Base-by-base conservation (phyloP, 78 protist species). In the Creolimax fragrantissima region DNA sequence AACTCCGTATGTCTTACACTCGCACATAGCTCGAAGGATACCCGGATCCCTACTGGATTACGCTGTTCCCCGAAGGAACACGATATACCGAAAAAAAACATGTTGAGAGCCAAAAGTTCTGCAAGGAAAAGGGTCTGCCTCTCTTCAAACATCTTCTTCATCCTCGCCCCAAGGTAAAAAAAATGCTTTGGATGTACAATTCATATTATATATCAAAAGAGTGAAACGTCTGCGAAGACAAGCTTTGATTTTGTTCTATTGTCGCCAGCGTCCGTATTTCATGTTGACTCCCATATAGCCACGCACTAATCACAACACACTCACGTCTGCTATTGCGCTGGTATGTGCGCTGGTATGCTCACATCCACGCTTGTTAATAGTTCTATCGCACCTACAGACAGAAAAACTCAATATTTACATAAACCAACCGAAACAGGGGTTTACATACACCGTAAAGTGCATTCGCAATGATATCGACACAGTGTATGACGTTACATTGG, bases 1-100 rank as follows among this genome's bases (percentile, higher is more conserved):
- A n/a, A n/a, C n/a, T n/a, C n/a, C n/a, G n/a, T n/a, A n/a, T n/a
- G n/a, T n/a, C n/a, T n/a, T n/a, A n/a, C n/a, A n/a, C n/a, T n/a
- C n/a, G n/a, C n/a, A n/a, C 74, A 35, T 5, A 45, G 44, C 92
- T 90, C 4, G 24, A 58, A 37, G 92, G 66, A 35, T 90, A 74
- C 85, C 92, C 92, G 43, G 45, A 58, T 41, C 92, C 92, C 24
- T 90, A 42, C 89, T 90, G 84, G 84, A n/a, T 66, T 24, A 35
- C 32, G 84, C 66, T 90, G 83, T 90, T 90, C 86, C 83, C 92
- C 2, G 92, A 90, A 43, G 92, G 92, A 7, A 90, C 92, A 74
- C 92, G 92, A 2, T 45, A 66, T 35, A 90, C 92, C 41, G 45
- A 24, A 11, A 90, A 45, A 35, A 90, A 90, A 36, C 92, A 45